Conservation (phyloP, 2,329 filamentous ascomycete genomes). For the Botrytis fabae region DNA sequence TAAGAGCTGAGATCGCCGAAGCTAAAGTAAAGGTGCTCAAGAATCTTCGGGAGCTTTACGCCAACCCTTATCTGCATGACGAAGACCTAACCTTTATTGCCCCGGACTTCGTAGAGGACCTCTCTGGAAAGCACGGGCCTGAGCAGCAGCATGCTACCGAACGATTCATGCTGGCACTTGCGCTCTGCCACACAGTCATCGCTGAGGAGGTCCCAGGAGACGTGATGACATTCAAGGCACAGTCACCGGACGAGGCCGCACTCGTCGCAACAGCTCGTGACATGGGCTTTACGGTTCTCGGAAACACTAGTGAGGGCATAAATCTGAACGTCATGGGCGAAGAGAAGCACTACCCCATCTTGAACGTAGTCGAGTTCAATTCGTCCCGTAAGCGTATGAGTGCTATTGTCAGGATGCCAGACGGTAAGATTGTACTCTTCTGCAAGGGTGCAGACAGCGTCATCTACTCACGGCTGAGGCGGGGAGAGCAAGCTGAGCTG, state of each 20-base stretch:
- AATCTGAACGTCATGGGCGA: constrained; percentile 83
- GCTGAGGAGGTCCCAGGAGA: constrained; percentile 86
- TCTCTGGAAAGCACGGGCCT: constrained; percentile 72
- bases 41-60: constrained; percentile 71
- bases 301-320: constrained; percentile 75
- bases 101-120: constrained; percentile 81
- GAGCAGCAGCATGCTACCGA: constrained; percentile 78
- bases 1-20: constrained; percentile 74
- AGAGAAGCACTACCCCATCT: constrained; percentile 79
- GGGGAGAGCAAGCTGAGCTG: constrained; percentile 82
- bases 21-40: constrained; percentile 72
- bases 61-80: constrained; percentile 89
- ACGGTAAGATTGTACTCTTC: constrained; percentile 84
- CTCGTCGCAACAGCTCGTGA: constrained; percentile 92
- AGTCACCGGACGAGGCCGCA: constrained; percentile 94
- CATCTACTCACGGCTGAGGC: constrained; percentile 87
- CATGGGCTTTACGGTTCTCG: constrained; percentile 90
- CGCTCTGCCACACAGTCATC: constrained; percentile 96
- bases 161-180: constrained; percentile 90
- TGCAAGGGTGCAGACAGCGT: constrained; percentile 98
- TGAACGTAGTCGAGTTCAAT: constrained; percentile 97
- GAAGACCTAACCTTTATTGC: constrained; percentile 91
- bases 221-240: constrained; percentile 91
- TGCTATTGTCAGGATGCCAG: constrained; percentile 91
- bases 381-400: constrained; percentile 97